Conservation (phyloP, 2,329 filamentous ascomycete genomes). For the Ophiostoma novo-ulmi region DNA sequence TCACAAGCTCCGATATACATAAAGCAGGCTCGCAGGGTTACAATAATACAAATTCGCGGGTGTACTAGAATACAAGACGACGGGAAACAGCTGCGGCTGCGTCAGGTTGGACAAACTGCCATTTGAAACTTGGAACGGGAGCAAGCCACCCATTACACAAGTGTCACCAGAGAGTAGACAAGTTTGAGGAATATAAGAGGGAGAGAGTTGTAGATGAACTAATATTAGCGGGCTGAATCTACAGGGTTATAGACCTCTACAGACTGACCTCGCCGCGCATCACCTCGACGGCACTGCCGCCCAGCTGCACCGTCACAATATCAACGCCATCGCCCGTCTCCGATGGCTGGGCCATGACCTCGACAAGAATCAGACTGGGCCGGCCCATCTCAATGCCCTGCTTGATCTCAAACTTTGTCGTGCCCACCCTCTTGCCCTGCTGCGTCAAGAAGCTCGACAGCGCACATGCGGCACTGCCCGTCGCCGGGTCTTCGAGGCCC, state of each 20-base stretch:
- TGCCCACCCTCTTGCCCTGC: constrained; percentile 34
- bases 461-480: constrained; percentile 57
- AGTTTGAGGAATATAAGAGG: too few relatives aligned
- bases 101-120: background rate
- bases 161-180: background rate
- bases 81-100: background rate
- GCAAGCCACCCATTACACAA: background rate
- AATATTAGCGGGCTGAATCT: too few relatives aligned
- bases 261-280: constrained; percentile 30
- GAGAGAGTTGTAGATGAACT: too few relatives aligned
- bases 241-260: background rate
- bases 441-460: constrained; percentile 52
- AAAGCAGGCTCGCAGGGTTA: too few relatives aligned
- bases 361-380: constrained; percentile 48
- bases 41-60: too few relatives aligned
- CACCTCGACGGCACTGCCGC: constrained; percentile 33
- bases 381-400: constrained; percentile 66
- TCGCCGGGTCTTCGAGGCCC: constrained; percentile 55
- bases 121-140: constrained; percentile 1
- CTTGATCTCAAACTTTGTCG: constrained; percentile 45
- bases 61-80: background rate
- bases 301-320: constrained; percentile 30
- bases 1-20: too few relatives aligned
- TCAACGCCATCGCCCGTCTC: constrained; percentile 26
- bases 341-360: constrained; percentile 33